Conservation (phyloP, 179 eudicot species). For the Amaranthus tricolor region DNA sequence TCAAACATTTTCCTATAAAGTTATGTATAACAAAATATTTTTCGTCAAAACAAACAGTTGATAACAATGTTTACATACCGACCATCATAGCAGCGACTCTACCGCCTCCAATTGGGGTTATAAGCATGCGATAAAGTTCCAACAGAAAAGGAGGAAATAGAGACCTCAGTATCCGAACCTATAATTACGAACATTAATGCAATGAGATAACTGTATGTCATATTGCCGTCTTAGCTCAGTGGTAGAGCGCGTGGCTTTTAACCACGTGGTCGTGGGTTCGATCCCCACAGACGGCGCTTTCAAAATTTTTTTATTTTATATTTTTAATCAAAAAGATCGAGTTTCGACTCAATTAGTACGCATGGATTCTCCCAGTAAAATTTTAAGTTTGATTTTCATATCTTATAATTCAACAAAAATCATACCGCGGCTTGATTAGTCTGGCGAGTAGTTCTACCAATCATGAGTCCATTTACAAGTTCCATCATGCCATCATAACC, state of each 20-base stretch:
- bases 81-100: slow-evolving; percentile 81
- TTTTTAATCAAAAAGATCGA: too few relatives aligned
- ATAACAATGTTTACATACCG: slow-evolving; percentile 45
- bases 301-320: not conserved
- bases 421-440: slow-evolving; percentile 75
- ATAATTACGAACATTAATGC: not conserved
- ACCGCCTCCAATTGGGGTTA: slow-evolving; percentile 78
- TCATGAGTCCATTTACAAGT: slow-evolving; percentile 70
- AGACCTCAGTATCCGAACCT: slow-evolving; percentile 72
- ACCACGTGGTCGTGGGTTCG: slow-evolving; percentile 79
- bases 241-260: slow-evolving; percentile 99
- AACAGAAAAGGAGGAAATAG: slow-evolving; percentile 75
- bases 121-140: slow-evolving; percentile 63
- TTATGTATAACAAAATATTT: too few relatives aligned
- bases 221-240: slow-evolving; percentile 35
- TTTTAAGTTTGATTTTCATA: too few relatives aligned
- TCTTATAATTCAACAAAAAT: not conserved
- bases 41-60: too few relatives aligned
- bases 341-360: too few relatives aligned
- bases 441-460: slow-evolving; percentile 59
- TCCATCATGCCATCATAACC: slow-evolving; percentile 92
- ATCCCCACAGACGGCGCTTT: slow-evolving; percentile 44
- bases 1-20: too few relatives aligned
- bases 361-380: too few relatives aligned
- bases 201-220: not conserved